A percentile compares a stretch with the other conserved stretches of the same genome.
Conservation (phyloP, 1,284 basidiomycete genomes). For the Tetrapyrgos nigripes region DNA sequence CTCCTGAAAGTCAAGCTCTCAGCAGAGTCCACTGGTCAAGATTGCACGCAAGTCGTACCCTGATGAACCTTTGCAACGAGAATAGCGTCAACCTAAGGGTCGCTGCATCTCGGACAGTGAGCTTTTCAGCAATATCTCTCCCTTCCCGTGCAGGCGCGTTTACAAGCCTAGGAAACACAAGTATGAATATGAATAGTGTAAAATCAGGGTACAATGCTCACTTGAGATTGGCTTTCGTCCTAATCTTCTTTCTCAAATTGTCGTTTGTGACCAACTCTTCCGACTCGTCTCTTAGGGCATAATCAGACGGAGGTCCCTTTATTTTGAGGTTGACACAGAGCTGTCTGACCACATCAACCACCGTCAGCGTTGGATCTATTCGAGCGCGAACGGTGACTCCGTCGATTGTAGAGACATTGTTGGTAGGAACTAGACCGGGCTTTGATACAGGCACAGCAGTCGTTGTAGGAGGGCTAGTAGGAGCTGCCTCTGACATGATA, state of each 20-base stretch:
- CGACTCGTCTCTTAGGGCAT: conserved; percentile 86
- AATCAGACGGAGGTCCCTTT: conserved; percentile 81
- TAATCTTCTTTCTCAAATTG: conserved; percentile 84
- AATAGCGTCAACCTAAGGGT: conserved; percentile 75
- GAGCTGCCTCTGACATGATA: too few relatives aligned
- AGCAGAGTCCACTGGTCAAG: neutral
- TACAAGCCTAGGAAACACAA: conserved; percentile 61
- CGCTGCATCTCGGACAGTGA: conserved; percentile 67
- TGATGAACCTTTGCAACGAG: conserved; percentile 85
- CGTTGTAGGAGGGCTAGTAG: too few relatives aligned
- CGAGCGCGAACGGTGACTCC: conserved; percentile 77
- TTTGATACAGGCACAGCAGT: conserved; percentile 39
- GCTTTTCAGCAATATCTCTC: conserved; percentile 78
- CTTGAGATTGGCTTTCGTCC: conserved; percentile 81
- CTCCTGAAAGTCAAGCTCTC: conserved; percentile 58
- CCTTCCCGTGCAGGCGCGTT: conserved; percentile 86
- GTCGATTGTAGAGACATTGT: conserved; percentile 77
- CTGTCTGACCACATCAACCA: conserved; percentile 81
- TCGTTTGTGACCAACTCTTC: conserved; percentile 93
- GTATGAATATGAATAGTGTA: neutral
- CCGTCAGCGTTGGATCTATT: conserved; percentile 80
- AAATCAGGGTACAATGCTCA: conserved; percentile 40
- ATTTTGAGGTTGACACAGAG: conserved; percentile 84
- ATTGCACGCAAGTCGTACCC: conserved; percentile 43
- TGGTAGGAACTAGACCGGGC: conserved; percentile 70